phyloP scores from a whole-genome alignment of 2,329 filamentous ascomycete genomes.

The Aureobasidium namibiae region DNA sequence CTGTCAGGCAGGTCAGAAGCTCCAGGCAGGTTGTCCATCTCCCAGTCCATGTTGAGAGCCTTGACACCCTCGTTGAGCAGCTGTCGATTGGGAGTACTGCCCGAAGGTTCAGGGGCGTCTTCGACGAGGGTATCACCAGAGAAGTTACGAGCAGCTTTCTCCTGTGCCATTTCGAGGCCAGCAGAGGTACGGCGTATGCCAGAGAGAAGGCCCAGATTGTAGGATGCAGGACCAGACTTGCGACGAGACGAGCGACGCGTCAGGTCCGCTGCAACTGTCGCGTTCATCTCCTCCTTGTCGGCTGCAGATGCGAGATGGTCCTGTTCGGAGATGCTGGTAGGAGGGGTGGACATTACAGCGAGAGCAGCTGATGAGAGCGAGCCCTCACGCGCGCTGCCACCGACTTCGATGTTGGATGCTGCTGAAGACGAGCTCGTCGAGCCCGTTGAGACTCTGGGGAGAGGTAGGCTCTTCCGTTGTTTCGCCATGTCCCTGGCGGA shows the following conservation, averaged over 20 bases:
- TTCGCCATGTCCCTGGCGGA: constrained; percentile 14
- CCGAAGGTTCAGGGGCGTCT: constrained; percentile 21
- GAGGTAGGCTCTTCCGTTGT: constrained; percentile 6
- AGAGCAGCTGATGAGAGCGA: constrained; percentile 43
- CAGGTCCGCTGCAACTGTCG: neutral
- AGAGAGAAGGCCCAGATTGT: constrained; percentile 43
- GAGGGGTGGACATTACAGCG: constrained; percentile 52
- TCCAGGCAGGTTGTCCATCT: constrained; percentile 15
- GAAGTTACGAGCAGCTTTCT: constrained; percentile 18
- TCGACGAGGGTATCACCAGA: constrained; percentile 33
- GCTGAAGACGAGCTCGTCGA: constrained; percentile 35
- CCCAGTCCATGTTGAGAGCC: constrained; percentile 37
- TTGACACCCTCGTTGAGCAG: constrained; percentile 36
- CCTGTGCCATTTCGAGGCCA: constrained; percentile 14
- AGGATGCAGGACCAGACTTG: constrained; percentile 50
- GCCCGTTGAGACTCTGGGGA: constrained; percentile 13
- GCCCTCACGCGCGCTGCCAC: constrained; percentile 28
- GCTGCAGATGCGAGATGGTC: constrained; percentile 42
- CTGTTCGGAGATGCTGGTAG: constrained; percentile 57
- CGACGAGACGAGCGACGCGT: constrained; percentile 41
- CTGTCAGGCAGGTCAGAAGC: neutral
- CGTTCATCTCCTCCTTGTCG: constrained; percentile 20
- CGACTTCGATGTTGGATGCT: constrained; percentile 34
- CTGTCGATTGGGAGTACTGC: constrained; percentile 15
- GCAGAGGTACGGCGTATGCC: constrained; percentile 20